phyloP scores from a whole-genome alignment of 768 basidiomycete species.

The Coprinopsis strossmayeri region DNA sequence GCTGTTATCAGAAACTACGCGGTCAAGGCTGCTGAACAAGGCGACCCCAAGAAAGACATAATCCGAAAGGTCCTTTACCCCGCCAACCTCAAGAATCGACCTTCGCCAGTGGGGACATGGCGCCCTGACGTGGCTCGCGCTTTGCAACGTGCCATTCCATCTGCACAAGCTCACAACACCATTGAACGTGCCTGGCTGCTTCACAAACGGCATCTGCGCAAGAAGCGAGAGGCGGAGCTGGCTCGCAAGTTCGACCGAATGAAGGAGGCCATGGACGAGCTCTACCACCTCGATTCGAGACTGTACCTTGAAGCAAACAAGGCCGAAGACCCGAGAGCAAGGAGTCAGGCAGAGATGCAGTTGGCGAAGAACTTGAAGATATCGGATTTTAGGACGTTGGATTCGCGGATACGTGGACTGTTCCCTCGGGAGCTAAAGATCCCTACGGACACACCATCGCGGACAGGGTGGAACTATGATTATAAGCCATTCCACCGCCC shows the following conservation, averaged over 20 bases:
- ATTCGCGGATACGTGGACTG: slow-evolving; percentile 72
- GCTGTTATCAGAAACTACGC: slow-evolving; percentile 29
- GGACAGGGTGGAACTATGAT: slow-evolving; percentile 81
- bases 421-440: slow-evolving; percentile 85
- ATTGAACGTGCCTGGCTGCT: slow-evolving; percentile 89
- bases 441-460: slow-evolving; percentile 81
- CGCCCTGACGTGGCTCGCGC: slow-evolving; percentile 72
- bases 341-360: slow-evolving; percentile 50
- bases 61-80: slow-evolving; percentile 82
- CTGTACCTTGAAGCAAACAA: slow-evolving; percentile 70
- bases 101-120: slow-evolving; percentile 80
- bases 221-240: slow-evolving; percentile 61
- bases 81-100: slow-evolving; percentile 57
- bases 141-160: slow-evolving; percentile 79
- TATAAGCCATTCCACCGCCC: slow-evolving; percentile 66
- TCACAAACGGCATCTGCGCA: slow-evolving; percentile 68
- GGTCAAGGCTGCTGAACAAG: slow-evolving; percentile 30
- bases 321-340: slow-evolving; percentile 65
- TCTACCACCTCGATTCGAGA: slow-evolving; percentile 50
- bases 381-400: slow-evolving; percentile 62
- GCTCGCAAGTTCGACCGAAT: slow-evolving; percentile 76
- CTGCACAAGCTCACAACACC: slow-evolving; percentile 84
- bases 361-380: slow-evolving; percentile 55
- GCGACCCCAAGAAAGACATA: slow-evolving; percentile 61
- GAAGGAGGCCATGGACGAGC: slow-evolving; percentile 79